Conservation (phyloP, 768 basidiomycete genomes). For the Suillus ampliporus region DNA sequence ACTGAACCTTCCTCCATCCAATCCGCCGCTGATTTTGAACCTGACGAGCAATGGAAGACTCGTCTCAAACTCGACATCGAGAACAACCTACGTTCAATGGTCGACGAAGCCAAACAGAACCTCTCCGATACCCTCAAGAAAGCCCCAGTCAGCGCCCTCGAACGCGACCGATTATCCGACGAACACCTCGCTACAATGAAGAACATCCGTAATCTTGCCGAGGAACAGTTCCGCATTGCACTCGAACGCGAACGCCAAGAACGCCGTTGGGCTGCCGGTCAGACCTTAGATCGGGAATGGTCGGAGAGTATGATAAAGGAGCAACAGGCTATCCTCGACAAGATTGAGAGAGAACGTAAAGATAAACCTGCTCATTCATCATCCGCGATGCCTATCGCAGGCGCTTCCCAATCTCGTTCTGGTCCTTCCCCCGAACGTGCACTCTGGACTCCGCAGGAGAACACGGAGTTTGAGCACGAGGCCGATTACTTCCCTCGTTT, state of each 20-base stretch:
- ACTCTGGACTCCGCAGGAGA: slow-evolving; percentile 24
- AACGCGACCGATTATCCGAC: slow-evolving; percentile 42
- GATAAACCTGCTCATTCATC: slow-evolving; percentile 20
- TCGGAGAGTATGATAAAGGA: slow-evolving; percentile 40
- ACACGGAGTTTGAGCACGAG: slow-evolving; percentile 32
- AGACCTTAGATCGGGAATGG: slow-evolving; percentile 39
- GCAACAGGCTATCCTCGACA: slow-evolving; percentile 53
- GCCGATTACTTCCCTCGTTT: slow-evolving; percentile 24
- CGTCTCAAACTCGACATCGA: slow-evolving; percentile 57
- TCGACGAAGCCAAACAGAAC: slow-evolving; percentile 69
- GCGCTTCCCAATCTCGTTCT: slow-evolving; percentile 10
- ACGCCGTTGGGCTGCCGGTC: slow-evolving; percentile 53
- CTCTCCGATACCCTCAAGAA: slow-evolving; percentile 56
- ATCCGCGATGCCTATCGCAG: slow-evolving; percentile 8
- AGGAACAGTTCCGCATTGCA: slow-evolving; percentile 50
- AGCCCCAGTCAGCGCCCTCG: slow-evolving; percentile 37
- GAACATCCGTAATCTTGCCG: slow-evolving; percentile 50
- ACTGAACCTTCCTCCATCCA: slow-evolving; percentile 17
- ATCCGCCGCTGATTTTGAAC: slow-evolving; percentile 44
- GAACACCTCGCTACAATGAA: slow-evolving; percentile 50
- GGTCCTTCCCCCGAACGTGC: slow-evolving; percentile 24
- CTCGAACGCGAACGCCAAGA: slow-evolving; percentile 56
- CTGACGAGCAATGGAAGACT: slow-evolving; percentile 61
- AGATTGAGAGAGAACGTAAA: slow-evolving; percentile 47
- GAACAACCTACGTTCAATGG: slow-evolving; percentile 42